Base-by-base conservation (phyloP, 2,329 filamentous ascomycete genomes). In the Daldinia sp. region DNA sequence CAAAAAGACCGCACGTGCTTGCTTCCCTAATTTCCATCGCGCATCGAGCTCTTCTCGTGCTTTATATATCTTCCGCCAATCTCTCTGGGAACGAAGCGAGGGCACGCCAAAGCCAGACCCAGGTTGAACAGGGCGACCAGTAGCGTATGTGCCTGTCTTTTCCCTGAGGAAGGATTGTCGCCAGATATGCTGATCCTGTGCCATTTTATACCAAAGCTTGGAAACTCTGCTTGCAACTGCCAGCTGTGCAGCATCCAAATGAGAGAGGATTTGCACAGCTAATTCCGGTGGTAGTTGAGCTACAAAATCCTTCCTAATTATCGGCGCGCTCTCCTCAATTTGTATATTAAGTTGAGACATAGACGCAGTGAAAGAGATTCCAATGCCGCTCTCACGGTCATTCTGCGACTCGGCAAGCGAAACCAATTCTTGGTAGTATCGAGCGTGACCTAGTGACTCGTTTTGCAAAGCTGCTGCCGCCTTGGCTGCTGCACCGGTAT, bases 41-140 rank as follows among this genome's bases (percentile, higher is more conserved):
- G 86, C 84, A 73, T 93, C 91, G 68, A 99, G 86, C 69, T 92
- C 87, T 67, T 90, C 87, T 73, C 93, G 91, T 50, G 92, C 91
- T 73, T 89, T 85, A 79, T 94, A 97, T 78, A 98, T 92, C 72
- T 89, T 87, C 81, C 92, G 93, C 93, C 94, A 99, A 77, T 97
- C 87, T 73, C 92, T 93, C 41, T 86, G 85, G 3, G 89, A 89
- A 3, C 79, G 78, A 30, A 86, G 76, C 1, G 80, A 69, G 7
- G 89, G 89, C 4, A 91, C 79, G 41, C 89, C 89, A n/a, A 86
- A 79, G 0, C 88, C 88, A 1, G 79, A 78, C 37, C 88, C 88
- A 0, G 88, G 84, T 61, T 79, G 78, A 51, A 90, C 79, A 2
- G 84, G 81, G 0, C 78, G 78, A 63, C 86, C 84, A 3, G 87